Evolutionary conservation across 1,284 basidiomycete genomes (phyloP).

Genomic region (Ganoderma leucocontextum): DNA sequence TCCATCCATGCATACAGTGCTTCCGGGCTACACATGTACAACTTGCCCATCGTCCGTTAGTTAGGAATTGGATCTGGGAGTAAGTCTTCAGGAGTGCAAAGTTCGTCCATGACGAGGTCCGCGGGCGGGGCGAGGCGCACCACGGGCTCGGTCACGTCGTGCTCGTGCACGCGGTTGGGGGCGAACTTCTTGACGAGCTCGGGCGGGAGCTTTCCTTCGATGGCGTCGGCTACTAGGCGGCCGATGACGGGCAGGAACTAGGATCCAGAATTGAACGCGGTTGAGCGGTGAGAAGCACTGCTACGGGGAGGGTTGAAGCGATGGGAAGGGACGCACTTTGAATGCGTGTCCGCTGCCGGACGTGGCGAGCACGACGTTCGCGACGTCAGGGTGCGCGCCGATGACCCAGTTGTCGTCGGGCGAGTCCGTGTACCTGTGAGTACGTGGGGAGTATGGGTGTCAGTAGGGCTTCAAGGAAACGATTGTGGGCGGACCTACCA

Average conservation of each 20-base stretch:
- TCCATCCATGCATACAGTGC: background rate
- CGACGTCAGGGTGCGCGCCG: conserved; percentile 66
- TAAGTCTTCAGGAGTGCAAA: conserved; percentile 61
- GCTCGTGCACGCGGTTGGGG: conserved; percentile 48
- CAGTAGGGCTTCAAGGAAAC: background rate
- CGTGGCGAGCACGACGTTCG: conserved; percentile 73
- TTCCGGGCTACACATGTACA: background rate
- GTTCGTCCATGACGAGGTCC: conserved; percentile 53
- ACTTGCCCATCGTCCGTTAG: background rate
- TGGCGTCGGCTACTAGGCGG: conserved; percentile 72
- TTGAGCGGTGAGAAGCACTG: background rate
- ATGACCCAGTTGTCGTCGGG: conserved; percentile 85
- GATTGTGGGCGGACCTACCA: conserved; percentile 60
- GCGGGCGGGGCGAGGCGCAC: conserved; percentile 37
- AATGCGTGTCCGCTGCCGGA: conserved; percentile 85
- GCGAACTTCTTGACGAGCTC: conserved; percentile 63
- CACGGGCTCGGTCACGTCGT: conserved; percentile 45
- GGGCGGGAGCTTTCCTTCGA: conserved; percentile 69
- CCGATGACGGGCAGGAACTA: conserved; percentile 89
- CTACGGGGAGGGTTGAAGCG: no score
- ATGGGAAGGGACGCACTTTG: conserved; percentile 58
- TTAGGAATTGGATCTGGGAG: conserved; percentile 28
- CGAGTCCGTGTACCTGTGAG: conserved; percentile 73
- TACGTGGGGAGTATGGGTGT: conserved; percentile 36
- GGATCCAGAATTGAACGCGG: background rate